Conservation (phyloP, 371 early-diverging fungal genomes). For the Circinella umbellata region DNA sequence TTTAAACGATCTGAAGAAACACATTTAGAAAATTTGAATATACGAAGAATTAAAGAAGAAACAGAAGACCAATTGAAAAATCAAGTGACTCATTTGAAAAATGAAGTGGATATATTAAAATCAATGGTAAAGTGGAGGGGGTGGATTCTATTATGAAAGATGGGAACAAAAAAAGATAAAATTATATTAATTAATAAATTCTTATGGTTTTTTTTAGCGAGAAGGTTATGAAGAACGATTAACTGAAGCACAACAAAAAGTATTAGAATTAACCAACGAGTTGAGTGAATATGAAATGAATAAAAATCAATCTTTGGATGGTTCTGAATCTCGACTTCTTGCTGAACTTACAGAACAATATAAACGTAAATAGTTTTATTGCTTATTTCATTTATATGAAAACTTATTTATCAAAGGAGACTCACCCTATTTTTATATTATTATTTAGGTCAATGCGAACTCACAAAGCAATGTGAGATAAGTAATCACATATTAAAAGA, state of each 20-base stretch:
- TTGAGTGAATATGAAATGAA: not conserved
- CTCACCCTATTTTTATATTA: too few relatives aligned
- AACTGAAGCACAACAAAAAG: not conserved
- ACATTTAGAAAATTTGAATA: not conserved
- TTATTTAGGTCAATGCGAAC: conserved; percentile 23
- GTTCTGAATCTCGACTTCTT: not conserved
- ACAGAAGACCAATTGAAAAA: not conserved
- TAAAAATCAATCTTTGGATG: not conserved
- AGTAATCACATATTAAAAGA: conserved; percentile 18
- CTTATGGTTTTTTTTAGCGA: not conserved
- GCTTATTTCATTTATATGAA: not conserved
- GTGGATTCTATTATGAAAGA: too few relatives aligned
- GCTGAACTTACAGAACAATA: not conserved
- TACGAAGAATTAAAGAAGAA: not conserved
- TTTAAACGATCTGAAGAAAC: not conserved
- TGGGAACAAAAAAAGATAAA: too few relatives aligned
- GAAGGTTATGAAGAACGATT: not conserved
- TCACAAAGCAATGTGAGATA: conserved; percentile 13
- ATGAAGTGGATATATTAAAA: not conserved
- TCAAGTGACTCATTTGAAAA: not conserved
- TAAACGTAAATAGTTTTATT: conserved; percentile 5
- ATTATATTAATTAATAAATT: too few relatives aligned
- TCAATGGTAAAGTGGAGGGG: too few relatives aligned
- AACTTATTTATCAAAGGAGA: too few relatives aligned
- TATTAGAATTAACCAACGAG: not conserved